These are phyloP conservation scores for Tylopilus sp. DNA, from an alignment of 1,284 basidiomycete genomes.

Conservation along the genomic window DNA sequence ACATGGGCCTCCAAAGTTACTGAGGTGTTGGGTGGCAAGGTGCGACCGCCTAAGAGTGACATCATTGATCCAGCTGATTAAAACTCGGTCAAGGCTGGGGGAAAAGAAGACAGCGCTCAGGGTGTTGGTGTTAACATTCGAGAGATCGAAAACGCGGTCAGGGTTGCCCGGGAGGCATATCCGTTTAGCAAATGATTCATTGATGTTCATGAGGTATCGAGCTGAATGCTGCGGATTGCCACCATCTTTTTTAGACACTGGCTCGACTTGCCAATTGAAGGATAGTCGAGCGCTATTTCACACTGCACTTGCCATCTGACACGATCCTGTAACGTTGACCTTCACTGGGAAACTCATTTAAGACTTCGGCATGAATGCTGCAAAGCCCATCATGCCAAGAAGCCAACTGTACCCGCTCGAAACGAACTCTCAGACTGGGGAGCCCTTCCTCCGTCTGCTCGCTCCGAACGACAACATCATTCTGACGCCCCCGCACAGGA, in stretches of 20 bases:
- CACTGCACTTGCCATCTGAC: constrained; percentile 5
- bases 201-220: neutral
- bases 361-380: neutral
- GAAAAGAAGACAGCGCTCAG: constrained; percentile 86
- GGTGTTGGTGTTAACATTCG: constrained; percentile 72
- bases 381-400: constrained; percentile 18
- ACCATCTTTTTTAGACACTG: neutral
- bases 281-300: too few species aligned
- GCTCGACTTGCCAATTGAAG: neutral
- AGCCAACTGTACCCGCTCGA: constrained; percentile 41
- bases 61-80: constrained; percentile 11
- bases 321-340: neutral
- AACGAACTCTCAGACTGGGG: constrained; percentile 42
- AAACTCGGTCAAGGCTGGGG: constrained; percentile 66
- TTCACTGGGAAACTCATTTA: neutral
- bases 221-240: neutral
- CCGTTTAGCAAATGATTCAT: constrained; percentile 18
- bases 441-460: constrained; percentile 51
- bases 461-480: constrained; percentile 51
- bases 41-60: constrained; percentile 28
- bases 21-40: constrained; percentile 85
- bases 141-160: constrained; percentile 71
- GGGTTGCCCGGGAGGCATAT: constrained; percentile 51
- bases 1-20: constrained; percentile 79
- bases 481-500: constrained; percentile 52